phyloP scores from a whole-genome alignment of 2,329 filamentous ascomycete genomes.

The Phaeomoniella chlamydospora region DNA sequence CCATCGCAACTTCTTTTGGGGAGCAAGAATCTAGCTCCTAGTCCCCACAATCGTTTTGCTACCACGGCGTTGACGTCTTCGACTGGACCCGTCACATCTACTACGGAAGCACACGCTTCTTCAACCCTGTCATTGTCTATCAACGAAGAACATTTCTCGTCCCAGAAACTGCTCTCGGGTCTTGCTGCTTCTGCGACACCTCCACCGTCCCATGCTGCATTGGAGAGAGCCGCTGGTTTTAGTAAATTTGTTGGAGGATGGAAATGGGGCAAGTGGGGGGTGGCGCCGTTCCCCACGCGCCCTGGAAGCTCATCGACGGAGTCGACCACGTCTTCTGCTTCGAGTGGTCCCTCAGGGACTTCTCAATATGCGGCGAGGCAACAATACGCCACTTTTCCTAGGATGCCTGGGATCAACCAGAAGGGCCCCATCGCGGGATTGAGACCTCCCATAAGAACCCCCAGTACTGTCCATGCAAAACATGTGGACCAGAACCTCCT shows the following conservation, averaged over 20 bases:
- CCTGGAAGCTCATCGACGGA: conserved; percentile 1
- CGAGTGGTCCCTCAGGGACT: background rate
- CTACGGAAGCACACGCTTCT: conserved; percentile 2
- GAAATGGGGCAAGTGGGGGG: conserved; percentile 50
- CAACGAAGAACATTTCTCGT: background rate
- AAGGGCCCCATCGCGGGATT: conserved; percentile 61
- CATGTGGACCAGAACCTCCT: conserved; percentile 46
- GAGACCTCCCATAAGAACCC: conserved; percentile 38
- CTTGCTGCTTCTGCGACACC: conserved; percentile 10
- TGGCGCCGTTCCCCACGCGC: conserved; percentile 22
- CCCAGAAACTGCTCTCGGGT: conserved; percentile 8
- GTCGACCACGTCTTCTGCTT: background rate
- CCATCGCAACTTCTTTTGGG: conserved; percentile 56
- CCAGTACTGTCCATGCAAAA: conserved; percentile 43
- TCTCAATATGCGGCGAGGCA: background rate
- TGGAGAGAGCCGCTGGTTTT: conserved; percentile 17
- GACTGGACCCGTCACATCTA: conserved; percentile 41
- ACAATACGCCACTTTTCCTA: conserved; percentile 8
- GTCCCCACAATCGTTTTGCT: no score
- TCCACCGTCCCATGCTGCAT: conserved; percentile 6
- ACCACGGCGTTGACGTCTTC: conserved; percentile 23
- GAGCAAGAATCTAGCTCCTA: conserved; percentile 27
- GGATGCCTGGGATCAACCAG: conserved; percentile 65
- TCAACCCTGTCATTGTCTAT: conserved; percentile 1
- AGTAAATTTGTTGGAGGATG: conserved; percentile 48